Base-by-base conservation (phyloP, 495 filamentous ascomycete genomes). In the Endocarpon pusillum region DNA sequence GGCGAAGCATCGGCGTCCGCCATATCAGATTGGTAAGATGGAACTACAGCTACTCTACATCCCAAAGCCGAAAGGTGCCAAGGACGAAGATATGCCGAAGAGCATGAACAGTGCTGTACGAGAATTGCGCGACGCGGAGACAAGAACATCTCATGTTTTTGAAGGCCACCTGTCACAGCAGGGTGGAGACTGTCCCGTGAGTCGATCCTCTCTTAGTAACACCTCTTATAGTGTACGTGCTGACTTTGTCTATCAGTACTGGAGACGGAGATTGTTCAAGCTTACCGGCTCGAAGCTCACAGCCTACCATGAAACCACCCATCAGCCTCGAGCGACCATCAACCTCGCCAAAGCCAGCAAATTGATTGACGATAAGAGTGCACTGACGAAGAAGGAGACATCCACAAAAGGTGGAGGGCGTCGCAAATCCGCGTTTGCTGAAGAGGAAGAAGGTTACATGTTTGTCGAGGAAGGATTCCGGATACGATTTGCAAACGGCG, bases 381-480 rank as follows among this genome's bases (percentile, higher is more conserved):
- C 81, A 19, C 68, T 97, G 22, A 78, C 72, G 4, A 74, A 92
- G 41, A 81, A 73, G 37, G 78, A 84, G 48, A 80, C 75, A 0
- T 73, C 65, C 27, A 75, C 73, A 17, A 78, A 77, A 47, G 67
- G 66, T 40, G 79, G 81, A 36, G 75, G 75, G 42, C 74, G 89
- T 16, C 75, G 89, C 22, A 86, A 89, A 48, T 91, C 82, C 34
- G 89, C 81, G 19, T 97, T 97, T 45, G 86, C 91, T 5, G 89
- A 96, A 53, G 91, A 96, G 46, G 91, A 96, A 54, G 89, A 97
- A 46, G 89, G 91, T 31, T 97, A 96, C 59, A 93, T 94, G 84
- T 96, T 96, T 45, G 89, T 97, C 16, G 89, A 97, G 55, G 91
- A 96, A 51, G 89, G 91, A 9, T 97, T 97, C 71, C 81, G 89